Evolutionary conservation across 495 filamentous ascomycete species (phyloP), one percentile per base, ranked within the genome.

Genomic region (Aspergillus sclerotioniger): DNA sequence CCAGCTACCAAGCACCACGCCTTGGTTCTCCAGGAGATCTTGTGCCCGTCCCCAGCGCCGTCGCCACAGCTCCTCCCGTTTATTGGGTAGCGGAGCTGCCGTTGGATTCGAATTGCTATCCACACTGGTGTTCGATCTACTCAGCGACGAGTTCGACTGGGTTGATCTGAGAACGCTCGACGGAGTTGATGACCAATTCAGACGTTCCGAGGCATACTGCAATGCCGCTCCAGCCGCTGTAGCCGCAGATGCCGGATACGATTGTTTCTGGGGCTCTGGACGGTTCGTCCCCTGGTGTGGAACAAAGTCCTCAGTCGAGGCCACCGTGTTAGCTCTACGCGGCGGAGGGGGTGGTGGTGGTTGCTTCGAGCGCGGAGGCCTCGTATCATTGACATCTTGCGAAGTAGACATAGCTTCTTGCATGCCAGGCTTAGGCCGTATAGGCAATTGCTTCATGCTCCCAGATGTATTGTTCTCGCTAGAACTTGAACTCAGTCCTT

Each of bases 11-110:
- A 99, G 71, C 59, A 84, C 71, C 0, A 98, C 90, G 2, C 88
- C 89, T 51, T 83, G 75, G 0, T 78, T 67, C 5, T 84, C 83
- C 8, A 98, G 79, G 8, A 87, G 73, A 31, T 87, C 80, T 54
- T 88, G 84, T 1, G 95, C 94, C 8, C 84, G 75, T 58, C 82
- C 84, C 84, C 92, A 90, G 50, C 95, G 76, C 55, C 87, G 81
- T 53, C 80, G 74, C 95, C 95, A 99, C 20, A 95, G 66, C 48
- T 91, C 87, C 54, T 96, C 82, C 33, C 91, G 90, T 66, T 92
- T 95, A 61, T 85, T 93, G 1, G 73, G 73, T 6, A 72, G 58
- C 0, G 71, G 71, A 2, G 66, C 58, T 5, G 67, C 59, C 17
- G 51, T 16, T 61, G 41, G 25, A 25, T 55, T 52, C 13, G 29